Percentiles rank a stretch among this genome's conserved stretches.
These are phyloP conservation scores for Pseudocercospora cruenta DNA, from an alignment of 2,329 filamentous ascomycete genomes.

Conservation along the genomic window DNA sequence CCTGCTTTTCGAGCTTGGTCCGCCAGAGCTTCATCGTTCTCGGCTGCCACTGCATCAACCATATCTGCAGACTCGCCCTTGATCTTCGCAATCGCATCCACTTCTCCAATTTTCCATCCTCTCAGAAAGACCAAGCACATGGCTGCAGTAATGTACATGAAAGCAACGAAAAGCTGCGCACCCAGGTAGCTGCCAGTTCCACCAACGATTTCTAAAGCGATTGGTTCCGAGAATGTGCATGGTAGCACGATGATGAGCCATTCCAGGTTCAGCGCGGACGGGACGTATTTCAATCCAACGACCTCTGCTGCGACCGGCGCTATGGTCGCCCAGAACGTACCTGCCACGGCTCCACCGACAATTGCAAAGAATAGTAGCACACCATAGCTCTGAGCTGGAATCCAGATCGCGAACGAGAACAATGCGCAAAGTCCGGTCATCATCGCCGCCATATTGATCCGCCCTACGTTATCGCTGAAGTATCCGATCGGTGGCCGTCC, in stretches of 20 bases:
- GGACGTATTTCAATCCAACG: constrained; percentile 69
- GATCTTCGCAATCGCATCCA: constrained; percentile 47
- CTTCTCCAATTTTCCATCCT: constrained; percentile 63
- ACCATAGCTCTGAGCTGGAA: constrained; percentile 67
- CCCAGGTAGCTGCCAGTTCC: constrained; percentile 58
- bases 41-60: constrained; percentile 31
- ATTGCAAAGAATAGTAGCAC: constrained; percentile 73
- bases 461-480: constrained; percentile 69
- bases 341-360: constrained; percentile 67
- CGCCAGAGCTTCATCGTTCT: constrained; percentile 29
- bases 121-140: constrained; percentile 58
- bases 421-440: constrained; percentile 68
- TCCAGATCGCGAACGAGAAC: constrained; percentile 73
- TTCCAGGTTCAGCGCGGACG: constrained; percentile 69
- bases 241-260: constrained; percentile 75
- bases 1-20: constrained; percentile 30
- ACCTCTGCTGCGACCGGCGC: constrained; percentile 74
- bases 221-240: constrained; percentile 64
- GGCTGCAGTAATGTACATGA: constrained; percentile 64
- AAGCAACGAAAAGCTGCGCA: constrained; percentile 63
- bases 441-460: constrained; percentile 68
- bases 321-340: constrained; percentile 68
- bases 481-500: constrained; percentile 74
- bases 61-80: constrained; percentile 33
- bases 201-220: constrained; percentile 58